These are phyloP conservation scores for Microbotryum scabiosae DNA, from an alignment of 1,284 basidiomycete species.

Conservation along the genomic window DNA sequence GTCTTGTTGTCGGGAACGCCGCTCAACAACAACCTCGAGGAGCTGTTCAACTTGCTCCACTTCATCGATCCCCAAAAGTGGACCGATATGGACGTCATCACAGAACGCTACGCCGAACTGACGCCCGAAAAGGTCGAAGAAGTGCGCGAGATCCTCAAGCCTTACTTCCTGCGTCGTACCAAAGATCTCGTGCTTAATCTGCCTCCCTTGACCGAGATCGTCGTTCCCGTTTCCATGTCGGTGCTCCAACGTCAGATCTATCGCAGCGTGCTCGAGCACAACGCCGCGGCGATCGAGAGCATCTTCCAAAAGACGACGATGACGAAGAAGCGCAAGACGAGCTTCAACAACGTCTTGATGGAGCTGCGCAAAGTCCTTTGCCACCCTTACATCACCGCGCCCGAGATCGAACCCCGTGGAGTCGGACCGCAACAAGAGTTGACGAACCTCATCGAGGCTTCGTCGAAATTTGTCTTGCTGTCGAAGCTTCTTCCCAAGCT, in stretches of 20 bases:
- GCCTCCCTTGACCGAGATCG: constrained; percentile 69
- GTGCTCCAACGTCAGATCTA: constrained; percentile 82
- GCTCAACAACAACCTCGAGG: constrained; percentile 90
- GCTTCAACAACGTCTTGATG: constrained; percentile 68
- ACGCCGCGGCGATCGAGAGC: constrained; percentile 18
- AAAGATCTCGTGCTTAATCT: constrained; percentile 87
- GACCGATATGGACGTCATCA: constrained; percentile 59
- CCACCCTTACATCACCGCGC: constrained; percentile 80
- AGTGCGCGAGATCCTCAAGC: constrained; percentile 66
- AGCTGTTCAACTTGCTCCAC: constrained; percentile 89
- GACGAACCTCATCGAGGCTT: constrained; percentile 53
- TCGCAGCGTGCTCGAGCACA: constrained; percentile 54
- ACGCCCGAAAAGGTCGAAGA: constrained; percentile 64
- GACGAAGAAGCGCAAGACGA: constrained; percentile 31
- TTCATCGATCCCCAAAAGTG: constrained; percentile 55
- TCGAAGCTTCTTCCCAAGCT: constrained; percentile 38
- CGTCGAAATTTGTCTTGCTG: constrained; percentile 54
- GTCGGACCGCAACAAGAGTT: constrained; percentile 32
- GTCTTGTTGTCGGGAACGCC: constrained; percentile 92
- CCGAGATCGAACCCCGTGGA: constrained; percentile 62
- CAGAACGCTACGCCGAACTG: constrained; percentile 55
- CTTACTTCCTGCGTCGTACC: constrained; percentile 85
- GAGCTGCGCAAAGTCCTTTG: constrained; percentile 56
- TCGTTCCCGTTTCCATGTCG: constrained; percentile 84
- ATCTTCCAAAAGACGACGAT: constrained; percentile 32